Percentiles rank a stretch among this genome's conserved stretches.
phyloP scores from a whole-genome alignment of 441 rosid species.

The Populus hybrid region DNA sequence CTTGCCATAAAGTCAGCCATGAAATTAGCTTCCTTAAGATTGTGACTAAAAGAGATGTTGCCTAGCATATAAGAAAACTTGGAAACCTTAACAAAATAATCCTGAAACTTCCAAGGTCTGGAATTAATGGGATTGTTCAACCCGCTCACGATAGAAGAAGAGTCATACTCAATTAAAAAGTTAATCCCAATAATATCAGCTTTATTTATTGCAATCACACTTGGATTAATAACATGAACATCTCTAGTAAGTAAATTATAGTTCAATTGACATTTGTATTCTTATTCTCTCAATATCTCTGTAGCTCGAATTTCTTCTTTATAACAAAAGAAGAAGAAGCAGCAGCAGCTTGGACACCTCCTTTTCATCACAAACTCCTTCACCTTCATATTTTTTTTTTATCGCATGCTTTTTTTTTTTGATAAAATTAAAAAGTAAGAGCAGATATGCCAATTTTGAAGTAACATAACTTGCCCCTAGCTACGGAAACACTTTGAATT shows the following conservation, averaged over 20 bases:
- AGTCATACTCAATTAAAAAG: too few relatives aligned
- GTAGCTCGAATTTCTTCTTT: not conserved
- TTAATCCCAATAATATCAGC: not conserved
- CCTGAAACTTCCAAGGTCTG: too few relatives aligned
- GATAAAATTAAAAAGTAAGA: not conserved
- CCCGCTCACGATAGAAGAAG: too few relatives aligned
- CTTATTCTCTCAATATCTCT: not conserved
- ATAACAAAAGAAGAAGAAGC: too few relatives aligned
- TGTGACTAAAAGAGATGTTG: too few relatives aligned
- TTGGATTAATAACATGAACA: not conserved
- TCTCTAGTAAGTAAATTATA: not conserved
- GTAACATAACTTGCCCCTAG: not conserved
- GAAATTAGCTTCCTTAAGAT: too few relatives aligned
- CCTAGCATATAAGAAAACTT: too few relatives aligned
- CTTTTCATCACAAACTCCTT: not conserved
- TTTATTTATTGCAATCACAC: not conserved
- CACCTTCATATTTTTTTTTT: not conserved
- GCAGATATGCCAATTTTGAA: not conserved
- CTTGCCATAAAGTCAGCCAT: too few relatives aligned
- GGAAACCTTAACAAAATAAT: too few relatives aligned
- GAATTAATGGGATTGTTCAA: too few relatives aligned
- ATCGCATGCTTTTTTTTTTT: not conserved
- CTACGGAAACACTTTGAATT: slow-evolving; percentile 33
- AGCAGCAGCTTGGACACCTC: not conserved
- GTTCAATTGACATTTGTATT: not conserved